These are phyloP conservation scores for Aspergillus cavernicola DNA, from an alignment of 495 filamentous ascomycete genomes.

Conservation along the genomic window DNA sequence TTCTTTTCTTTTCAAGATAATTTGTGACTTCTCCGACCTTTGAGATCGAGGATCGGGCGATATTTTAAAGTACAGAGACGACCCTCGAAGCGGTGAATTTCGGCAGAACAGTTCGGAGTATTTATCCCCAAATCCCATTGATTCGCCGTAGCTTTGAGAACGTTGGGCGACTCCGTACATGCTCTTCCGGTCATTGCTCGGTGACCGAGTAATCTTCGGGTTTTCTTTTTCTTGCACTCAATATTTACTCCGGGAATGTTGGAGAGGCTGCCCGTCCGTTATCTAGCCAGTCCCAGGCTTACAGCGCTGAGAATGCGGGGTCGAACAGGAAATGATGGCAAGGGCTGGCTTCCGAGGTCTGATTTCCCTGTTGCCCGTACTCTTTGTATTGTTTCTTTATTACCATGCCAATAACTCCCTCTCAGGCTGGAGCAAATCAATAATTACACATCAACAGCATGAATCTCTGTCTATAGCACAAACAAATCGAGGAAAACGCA, in stretches of 20 bases:
- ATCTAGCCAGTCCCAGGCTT: too few relatives aligned
- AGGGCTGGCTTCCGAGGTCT: neutral
- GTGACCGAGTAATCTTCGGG: neutral
- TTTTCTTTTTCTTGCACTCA: neutral
- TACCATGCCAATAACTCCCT: too few relatives aligned
- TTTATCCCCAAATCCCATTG: neutral
- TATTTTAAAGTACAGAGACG: slow-evolving; percentile 1
- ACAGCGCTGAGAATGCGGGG: too few relatives aligned
- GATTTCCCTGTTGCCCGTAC: too few relatives aligned
- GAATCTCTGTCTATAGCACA: too few relatives aligned
- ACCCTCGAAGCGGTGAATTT: slow-evolving; percentile 4
- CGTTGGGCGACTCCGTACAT: too few relatives aligned
- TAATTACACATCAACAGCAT: too few relatives aligned
- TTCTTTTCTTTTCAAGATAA: neutral
- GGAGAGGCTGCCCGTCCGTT: too few relatives aligned
- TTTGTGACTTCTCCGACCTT: neutral
- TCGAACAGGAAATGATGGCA: neutral
- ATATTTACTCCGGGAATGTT: neutral
- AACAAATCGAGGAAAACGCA: too few relatives aligned
- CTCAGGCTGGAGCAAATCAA: too few relatives aligned
- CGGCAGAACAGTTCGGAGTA: slow-evolving; percentile 13
- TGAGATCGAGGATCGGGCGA: neutral
- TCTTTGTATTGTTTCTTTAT: too few relatives aligned
- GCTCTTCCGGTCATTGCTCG: neutral
- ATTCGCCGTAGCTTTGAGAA: neutral